A percentile compares a stretch with the other conserved stretches of the same genome.
Conservation (phyloP, 306 rosid species). For the Begonia loranthoides region DNA sequence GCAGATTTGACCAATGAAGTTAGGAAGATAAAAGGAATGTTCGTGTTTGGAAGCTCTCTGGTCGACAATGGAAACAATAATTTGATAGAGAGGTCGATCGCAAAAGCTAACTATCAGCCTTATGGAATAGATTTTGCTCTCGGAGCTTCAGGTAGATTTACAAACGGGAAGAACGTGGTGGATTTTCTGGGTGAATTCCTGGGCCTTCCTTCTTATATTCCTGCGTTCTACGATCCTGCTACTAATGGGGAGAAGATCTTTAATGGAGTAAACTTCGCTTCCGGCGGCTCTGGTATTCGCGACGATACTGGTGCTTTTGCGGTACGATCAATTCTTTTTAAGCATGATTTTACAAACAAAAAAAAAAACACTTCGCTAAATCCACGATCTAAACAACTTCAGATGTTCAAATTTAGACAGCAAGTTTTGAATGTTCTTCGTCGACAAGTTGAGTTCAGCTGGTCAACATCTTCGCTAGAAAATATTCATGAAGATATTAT, state of each 20-base stretch:
- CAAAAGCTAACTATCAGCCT: conserved; percentile 31
- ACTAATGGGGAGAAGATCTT: conserved; percentile 21
- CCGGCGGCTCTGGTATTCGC: conserved; percentile 39
- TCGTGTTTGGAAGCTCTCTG: conserved; percentile 42
- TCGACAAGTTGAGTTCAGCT: too few species aligned
- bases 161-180: conserved; percentile 34
- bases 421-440: too few species aligned
- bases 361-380: neutral
- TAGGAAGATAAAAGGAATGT: conserved; percentile 22
- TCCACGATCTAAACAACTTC: neutral
- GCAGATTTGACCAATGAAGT: neutral
- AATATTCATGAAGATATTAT: too few species aligned
- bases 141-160: conserved; percentile 36
- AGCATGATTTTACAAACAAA: neutral
- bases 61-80: conserved; percentile 47
- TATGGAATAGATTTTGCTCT: conserved; percentile 34
- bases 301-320: conserved; percentile 30
- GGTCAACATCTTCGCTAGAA: too few species aligned
- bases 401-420: too few species aligned
- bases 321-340: conserved; percentile 4
- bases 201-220: conserved; percentile 22
- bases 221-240: conserved; percentile 24
- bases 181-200: conserved; percentile 29
- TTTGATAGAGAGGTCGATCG: conserved; percentile 19
- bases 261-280: conserved; percentile 35